Evolutionary conservation across 2,329 filamentous ascomycete species (phyloP).

Genomic region (Colletotrichum salicis): DNA sequence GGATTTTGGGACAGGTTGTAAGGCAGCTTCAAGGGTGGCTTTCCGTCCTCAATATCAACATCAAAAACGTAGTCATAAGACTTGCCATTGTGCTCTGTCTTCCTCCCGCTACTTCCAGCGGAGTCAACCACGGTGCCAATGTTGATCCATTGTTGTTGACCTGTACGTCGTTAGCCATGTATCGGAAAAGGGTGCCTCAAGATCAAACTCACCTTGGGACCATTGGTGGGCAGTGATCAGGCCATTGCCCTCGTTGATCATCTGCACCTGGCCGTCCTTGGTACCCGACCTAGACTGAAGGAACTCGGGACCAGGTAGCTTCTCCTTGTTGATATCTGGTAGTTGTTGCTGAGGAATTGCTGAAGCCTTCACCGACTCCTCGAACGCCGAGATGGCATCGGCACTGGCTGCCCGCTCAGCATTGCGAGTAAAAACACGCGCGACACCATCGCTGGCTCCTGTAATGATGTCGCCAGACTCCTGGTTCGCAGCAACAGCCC

Average conservation of each 20-base stretch:
- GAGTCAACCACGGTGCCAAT: conserved; percentile 96
- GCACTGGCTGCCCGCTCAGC: conserved; percentile 75
- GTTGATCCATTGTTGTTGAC: conserved; percentile 80
- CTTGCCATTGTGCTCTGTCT: conserved; percentile 81
- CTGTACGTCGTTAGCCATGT: conserved; percentile 42
- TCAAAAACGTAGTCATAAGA: conserved; percentile 98
- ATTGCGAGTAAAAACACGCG: conserved; percentile 84
- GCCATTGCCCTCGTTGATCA: conserved; percentile 85
- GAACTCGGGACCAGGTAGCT: conserved; percentile 89
- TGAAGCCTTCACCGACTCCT: conserved; percentile 83
- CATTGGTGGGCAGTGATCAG: conserved; percentile 89
- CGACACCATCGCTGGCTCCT: conserved; percentile 87
- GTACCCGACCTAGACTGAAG: conserved; percentile 83
- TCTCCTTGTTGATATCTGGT: conserved; percentile 88
- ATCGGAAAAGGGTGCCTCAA: background rate
- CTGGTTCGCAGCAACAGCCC: conserved; percentile 85
- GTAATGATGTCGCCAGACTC: conserved; percentile 93
- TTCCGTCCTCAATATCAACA: conserved; percentile 94
- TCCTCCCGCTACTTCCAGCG: conserved; percentile 82
- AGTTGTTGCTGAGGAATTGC: conserved; percentile 89
- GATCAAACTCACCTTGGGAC: conserved; percentile 65
- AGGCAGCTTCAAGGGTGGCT: conserved; percentile 91
- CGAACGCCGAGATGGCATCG: conserved; percentile 77
- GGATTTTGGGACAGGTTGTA: conserved; percentile 94
- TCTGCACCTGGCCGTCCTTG: conserved; percentile 96